Percentiles rank a stretch among this genome's conserved stretches.
Evolutionary conservation across 257 asterid species (phyloP).

Genomic region (Lantana camara): DNA sequence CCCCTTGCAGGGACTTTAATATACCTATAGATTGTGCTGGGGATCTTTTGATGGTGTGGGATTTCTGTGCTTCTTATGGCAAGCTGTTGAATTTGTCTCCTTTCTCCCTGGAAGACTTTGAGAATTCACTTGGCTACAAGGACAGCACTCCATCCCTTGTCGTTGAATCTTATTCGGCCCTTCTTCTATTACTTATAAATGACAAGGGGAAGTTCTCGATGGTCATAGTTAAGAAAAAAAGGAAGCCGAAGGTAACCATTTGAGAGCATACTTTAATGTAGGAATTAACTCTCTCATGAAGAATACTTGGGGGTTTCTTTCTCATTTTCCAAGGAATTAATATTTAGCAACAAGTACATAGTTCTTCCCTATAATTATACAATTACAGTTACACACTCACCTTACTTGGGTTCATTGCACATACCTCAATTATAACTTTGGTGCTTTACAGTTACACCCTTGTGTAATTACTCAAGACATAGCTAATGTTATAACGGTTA

Average conservation of each 20-base stretch:
- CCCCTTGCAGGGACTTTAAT: slow-evolving; percentile 64
- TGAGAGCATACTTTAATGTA: neutral
- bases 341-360: neutral
- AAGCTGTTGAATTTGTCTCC: slow-evolving; percentile 71
- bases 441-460: no score
- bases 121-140: slow-evolving; percentile 76
- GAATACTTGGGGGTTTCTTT: neutral
- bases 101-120: slow-evolving; percentile 92
- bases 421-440: no score
- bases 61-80: slow-evolving; percentile 81
- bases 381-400: no score
- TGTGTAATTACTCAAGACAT: no score
- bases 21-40: slow-evolving; percentile 86
- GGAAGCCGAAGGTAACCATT: slow-evolving; percentile 69
- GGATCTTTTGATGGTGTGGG: slow-evolving; percentile 93
- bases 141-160: slow-evolving; percentile 72
- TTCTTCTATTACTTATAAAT: slow-evolving; percentile 74
- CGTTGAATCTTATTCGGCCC: slow-evolving; percentile 74
- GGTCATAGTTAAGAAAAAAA: slow-evolving; percentile 53
- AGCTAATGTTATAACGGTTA: no score
- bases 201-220: slow-evolving; percentile 58
- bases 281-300: slow-evolving; percentile 10
- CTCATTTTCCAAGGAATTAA: slow-evolving; percentile 18
- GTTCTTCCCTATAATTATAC: no score
- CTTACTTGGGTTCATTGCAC: no score